Base-by-base conservation (phyloP, 2,329 filamentous ascomycete genomes). In the Pyrenochaeta sp. region DNA sequence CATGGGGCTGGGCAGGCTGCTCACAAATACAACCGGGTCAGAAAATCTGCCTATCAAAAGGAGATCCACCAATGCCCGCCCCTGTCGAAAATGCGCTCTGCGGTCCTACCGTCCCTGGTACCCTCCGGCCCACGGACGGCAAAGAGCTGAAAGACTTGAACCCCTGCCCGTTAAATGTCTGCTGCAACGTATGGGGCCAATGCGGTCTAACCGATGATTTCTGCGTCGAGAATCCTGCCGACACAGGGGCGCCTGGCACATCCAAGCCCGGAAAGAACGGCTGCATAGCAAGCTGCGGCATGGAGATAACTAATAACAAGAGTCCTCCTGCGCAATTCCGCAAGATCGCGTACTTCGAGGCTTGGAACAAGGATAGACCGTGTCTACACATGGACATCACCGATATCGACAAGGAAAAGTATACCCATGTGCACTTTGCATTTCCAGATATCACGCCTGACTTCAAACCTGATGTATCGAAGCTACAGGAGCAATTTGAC, bases 1-100 rank as follows among this genome's bases (percentile, higher is more conserved):
- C 80, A 5, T 84, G 81, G 80, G 78, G 71, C n/a, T 83, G 78
- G 78, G 63, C 39, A 4, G 78, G 77, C 6, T 84, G 81, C 61
- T 48, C 7, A 13, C n/a, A 28, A 6, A 15, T 46, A 2, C 15
- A 32, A 8, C 10, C 44, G 2, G 27, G 15, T 15, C 27, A 30
- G n/a, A 62, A 1, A 48, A 66, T 7, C 55, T 84, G 5, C 56
- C 61, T 22, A 46, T 68, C 12, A 55, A 59, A 64, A 0, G 81
- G 81, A 3, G 59, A 54, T 1, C 73, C 56, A 3, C 53, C 62
- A 0, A 75, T 83, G 68, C 82, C 82, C 1, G 69, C 76, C 1
- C 56, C 72, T 2, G 59, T 80, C 2, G 28, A 67, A 0, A 74
- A 77, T 44, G 77, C 78, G n/a, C 59, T 76, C 0, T 84, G 83